Evolutionary conservation across 805 yeast genomes (phyloP).

Genomic region (Zygosaccharomyces bailii): DNA sequence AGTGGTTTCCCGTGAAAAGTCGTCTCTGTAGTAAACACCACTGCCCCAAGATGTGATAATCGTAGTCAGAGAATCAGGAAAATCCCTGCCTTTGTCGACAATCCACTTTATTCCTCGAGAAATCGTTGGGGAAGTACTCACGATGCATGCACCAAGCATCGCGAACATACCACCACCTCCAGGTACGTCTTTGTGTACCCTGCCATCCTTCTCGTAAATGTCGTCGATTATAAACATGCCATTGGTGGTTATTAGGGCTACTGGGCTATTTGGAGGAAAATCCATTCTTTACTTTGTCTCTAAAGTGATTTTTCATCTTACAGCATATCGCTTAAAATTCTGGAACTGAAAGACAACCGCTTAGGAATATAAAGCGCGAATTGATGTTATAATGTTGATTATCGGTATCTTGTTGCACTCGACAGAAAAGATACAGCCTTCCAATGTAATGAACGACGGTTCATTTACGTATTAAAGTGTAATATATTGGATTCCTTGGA

Average conservation of each 20-base stretch:
- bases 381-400: no score
- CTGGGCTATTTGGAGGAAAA: not conserved
- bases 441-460: no score
- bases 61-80: constrained; percentile 48
- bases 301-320: not conserved
- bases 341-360: no score
- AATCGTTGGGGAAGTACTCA: constrained; percentile 40
- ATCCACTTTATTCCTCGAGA: constrained; percentile 53
- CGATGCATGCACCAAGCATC: constrained; percentile 65
- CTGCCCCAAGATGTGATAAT: constrained; percentile 59
- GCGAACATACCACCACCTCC: constrained; percentile 94
- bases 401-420: no score
- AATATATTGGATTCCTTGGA: no score
- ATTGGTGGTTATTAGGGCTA: constrained; percentile 52
- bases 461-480: no score
- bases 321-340: not conserved
- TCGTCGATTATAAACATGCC: constrained; percentile 94
- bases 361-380: no score
- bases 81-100: constrained; percentile 77
- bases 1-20: constrained; percentile 58
- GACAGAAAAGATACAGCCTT: no score
- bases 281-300: not conserved
- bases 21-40: constrained; percentile 53
- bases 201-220: constrained; percentile 42
- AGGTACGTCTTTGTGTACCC: constrained; percentile 48